Evolutionary conservation across 176 grass and related monocot genomes (phyloP), one percentile per base, ranked within the genome.

Genomic region (Cenchrus fungigraminus): DNA sequence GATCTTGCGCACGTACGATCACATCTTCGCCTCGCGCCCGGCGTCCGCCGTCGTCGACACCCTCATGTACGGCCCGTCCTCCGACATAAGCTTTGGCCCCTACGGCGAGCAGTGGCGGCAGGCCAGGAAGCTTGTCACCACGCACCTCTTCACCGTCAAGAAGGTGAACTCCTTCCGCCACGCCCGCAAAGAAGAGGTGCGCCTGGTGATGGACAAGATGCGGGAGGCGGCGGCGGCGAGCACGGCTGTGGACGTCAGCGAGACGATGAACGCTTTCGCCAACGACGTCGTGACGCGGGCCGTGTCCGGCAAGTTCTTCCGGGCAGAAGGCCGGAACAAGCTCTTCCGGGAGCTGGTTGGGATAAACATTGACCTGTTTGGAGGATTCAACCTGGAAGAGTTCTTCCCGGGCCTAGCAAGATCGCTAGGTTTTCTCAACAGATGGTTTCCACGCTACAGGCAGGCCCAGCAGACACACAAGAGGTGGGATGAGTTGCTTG

Each of bases 1-100:
- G 9, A 28, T 90, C 45, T 11, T 95, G 20, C 88, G 59, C 17
- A 78, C 86, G 56, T 82, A 90, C 86, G 92, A 95, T 79, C 90
- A 80, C 71, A 66, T 83, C 16, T 88, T 94, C 65, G 87, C 90
- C 12, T 88, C 92, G 9, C 90, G 93, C 9, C 87, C 87, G 4
- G 7, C 6, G 6, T 78, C 80, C 37, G 43, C 14, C 1, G 4
- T 79, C 12, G 40, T 37, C 29, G 54, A 76, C 28, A 15, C 57
- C 20, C 71, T 86, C 60, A 3, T 84, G 4, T 85, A 85, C 16
- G 82, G 82, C 3, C n/a, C 73, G 32, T 79, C 61, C 10, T 46
- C 45, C 8, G 80, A 86, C 66, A 57, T 90, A 31, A 85, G 31
- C 55, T 87, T 89, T 62, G 7, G 76, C 5, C 83, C 86, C 13